Evolutionary conservation across 495 filamentous ascomycete species (phyloP).

Genomic region (Hypoxylon lienhwacheense): DNA sequence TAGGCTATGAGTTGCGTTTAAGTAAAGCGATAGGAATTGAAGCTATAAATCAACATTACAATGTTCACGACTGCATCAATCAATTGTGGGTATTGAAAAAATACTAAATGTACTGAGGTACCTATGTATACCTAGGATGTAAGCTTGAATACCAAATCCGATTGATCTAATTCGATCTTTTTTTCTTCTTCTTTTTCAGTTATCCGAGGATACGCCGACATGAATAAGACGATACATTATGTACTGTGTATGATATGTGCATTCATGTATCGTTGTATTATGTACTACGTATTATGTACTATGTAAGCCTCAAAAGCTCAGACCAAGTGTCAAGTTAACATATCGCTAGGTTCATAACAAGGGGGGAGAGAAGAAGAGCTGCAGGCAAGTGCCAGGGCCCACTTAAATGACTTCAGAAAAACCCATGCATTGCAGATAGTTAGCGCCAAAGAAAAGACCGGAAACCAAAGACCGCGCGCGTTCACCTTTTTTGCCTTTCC

Average conservation of each 20-base stretch:
- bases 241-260: too few relatives aligned
- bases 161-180: slow-evolving; percentile 20
- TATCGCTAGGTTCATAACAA: background rate
- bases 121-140: too few relatives aligned
- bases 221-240: too few relatives aligned
- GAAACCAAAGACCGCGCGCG: too few relatives aligned
- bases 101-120: background rate
- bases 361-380: background rate
- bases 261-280: background rate
- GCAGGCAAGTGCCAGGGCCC: slow-evolving; percentile 14
- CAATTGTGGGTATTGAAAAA: background rate
- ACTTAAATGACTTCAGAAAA: slow-evolving; percentile 26
- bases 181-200: too few relatives aligned
- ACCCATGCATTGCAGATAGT: slow-evolving; percentile 3
- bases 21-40: too few relatives aligned
- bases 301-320: slow-evolving; percentile 16
- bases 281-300: too few relatives aligned
- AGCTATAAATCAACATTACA: background rate
- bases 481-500: too few relatives aligned
- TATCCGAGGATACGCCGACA: slow-evolving; percentile 29
- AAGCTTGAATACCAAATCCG: slow-evolving; percentile 17
- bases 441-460: too few relatives aligned
- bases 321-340: slow-evolving; percentile 4
- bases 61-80: too few relatives aligned
- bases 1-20: slow-evolving; percentile 5